These are phyloP conservation scores for Magnolia sinica DNA, from an alignment of 164 flowering plant genomes.

Conservation along the genomic window DNA sequence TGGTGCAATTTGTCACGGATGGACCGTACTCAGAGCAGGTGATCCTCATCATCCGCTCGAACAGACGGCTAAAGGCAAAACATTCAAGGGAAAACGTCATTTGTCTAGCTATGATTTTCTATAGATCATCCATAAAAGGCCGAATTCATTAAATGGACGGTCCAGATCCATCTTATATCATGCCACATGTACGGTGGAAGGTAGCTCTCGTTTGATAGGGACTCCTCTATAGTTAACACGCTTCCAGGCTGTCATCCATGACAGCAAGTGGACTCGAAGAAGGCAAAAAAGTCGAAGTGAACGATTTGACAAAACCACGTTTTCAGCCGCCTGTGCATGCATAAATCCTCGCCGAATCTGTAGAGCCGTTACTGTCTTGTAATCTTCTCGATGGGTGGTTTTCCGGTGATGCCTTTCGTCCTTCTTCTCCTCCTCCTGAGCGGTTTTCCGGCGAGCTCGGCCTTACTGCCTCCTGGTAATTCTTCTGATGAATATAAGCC, in stretches of 20 bases:
- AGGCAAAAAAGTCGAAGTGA: neutral
- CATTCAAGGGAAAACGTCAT: too few species aligned
- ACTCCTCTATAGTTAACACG: neutral
- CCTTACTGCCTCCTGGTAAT: neutral
- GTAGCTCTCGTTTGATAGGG: neutral
- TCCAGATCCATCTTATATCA: too few species aligned
- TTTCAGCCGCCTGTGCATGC: neutral
- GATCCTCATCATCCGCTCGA: too few species aligned
- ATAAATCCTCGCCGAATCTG: neutral
- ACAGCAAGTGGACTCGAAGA: neutral
- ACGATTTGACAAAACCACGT: neutral
- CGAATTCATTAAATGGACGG: too few species aligned
- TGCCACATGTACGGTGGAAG: too few species aligned
- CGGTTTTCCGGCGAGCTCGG: neutral
- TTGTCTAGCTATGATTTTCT: too few species aligned
- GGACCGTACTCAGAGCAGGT: too few species aligned
- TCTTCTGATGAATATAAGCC: neutral
- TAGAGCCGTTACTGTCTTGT: neutral
- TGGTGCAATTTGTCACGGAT: too few species aligned
- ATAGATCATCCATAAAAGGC: too few species aligned
- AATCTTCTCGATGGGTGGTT: neutral
- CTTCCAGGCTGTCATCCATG: neutral
- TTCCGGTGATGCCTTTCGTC: neutral
- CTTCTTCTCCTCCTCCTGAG: neutral
- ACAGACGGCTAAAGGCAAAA: too few species aligned